These are phyloP conservation scores for Phlyctochytrium arcticum DNA, from an alignment of 192 early-diverging fungal genomes.

Conservation along the genomic window DNA sequence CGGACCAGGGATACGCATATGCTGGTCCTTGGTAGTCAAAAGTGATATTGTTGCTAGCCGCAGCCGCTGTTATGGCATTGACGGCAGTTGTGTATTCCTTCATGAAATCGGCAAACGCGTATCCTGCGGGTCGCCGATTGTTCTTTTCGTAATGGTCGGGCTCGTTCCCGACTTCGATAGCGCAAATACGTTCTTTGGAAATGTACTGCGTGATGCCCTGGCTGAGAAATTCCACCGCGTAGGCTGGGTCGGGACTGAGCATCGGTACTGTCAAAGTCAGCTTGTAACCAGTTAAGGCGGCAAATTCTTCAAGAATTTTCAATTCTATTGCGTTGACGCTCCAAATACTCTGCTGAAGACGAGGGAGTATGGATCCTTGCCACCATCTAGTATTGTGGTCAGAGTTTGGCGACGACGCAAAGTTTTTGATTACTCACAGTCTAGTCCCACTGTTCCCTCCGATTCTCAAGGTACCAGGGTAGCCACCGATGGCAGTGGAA, in stretches of 20 bases:
- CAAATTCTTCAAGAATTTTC: conserved; percentile 7
- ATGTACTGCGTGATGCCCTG: conserved; percentile 12
- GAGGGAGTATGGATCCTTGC: conserved; percentile 16
- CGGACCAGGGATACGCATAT: conserved; percentile 21
- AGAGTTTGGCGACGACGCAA: neutral
- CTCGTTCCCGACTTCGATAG: conserved; percentile 28
- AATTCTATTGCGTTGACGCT: conserved; percentile 11
- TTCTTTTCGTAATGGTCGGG: conserved; percentile 24
- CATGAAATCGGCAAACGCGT: conserved; percentile 8
- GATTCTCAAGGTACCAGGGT: conserved; percentile 1
- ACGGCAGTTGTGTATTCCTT: conserved; percentile 8
- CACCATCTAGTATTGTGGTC: conserved; percentile 2
- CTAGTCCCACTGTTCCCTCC: conserved; percentile 22
- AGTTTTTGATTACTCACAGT: conserved; percentile 1
- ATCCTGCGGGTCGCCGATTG: conserved; percentile 5
- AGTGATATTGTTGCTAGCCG: neutral
- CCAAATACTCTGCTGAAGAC: conserved; percentile 5
- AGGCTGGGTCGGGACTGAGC: conserved; percentile 18
- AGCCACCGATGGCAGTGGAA: conserved; percentile 1
- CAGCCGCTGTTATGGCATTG: conserved; percentile 10
- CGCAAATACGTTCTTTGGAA: conserved; percentile 2
- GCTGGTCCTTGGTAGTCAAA: conserved; percentile 22
- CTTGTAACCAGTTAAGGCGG: neutral
- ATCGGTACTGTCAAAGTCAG: conserved; percentile 7
- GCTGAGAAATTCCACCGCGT: conserved; percentile 19